Percentiles rank a stretch among this genome's conserved stretches.
phyloP scores from a whole-genome alignment of 495 filamentous ascomycete genomes.

The Aspergillus steynii region DNA sequence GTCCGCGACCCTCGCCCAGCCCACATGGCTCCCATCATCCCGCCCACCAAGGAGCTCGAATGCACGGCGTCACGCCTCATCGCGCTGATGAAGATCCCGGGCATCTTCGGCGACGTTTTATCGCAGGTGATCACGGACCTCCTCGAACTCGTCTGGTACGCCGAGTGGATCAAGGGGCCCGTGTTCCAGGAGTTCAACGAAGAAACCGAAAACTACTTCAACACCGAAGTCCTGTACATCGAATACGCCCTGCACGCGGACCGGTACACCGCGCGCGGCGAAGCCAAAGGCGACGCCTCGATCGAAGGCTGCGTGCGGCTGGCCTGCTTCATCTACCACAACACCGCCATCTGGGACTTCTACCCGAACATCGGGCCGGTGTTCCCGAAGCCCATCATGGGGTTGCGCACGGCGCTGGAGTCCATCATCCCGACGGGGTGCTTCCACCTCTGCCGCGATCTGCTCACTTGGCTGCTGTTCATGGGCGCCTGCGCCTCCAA shows the following conservation, averaged over 20 bases:
- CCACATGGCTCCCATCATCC: constrained; percentile 31
- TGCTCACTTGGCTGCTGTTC: constrained; percentile 46
- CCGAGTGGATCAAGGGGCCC: constrained; percentile 43
- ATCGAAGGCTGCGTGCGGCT: constrained; percentile 48
- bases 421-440: constrained; percentile 36
- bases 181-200: constrained; percentile 37
- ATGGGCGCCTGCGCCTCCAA: constrained; percentile 39
- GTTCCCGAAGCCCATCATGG: constrained; percentile 40
- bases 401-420: constrained; percentile 39
- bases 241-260: constrained; percentile 46
- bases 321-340: constrained; percentile 47
- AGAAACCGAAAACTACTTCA: constrained; percentile 47
- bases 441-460: constrained; percentile 38
- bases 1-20: constrained; percentile 40
- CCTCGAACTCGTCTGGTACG: constrained; percentile 42
- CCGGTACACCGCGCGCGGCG: constrained; percentile 61
- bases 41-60: constrained; percentile 37
- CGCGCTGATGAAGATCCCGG: constrained; percentile 39
- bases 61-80: constrained; percentile 38
- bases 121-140: constrained; percentile 40
- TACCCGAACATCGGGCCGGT: constrained; percentile 43
- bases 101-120: constrained; percentile 39
- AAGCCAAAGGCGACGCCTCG: constrained; percentile 53
- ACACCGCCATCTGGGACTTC: constrained; percentile 48
- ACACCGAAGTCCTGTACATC: constrained; percentile 45